A percentile compares a stretch with the other conserved stretches of the same genome.
Evolutionary conservation across 768 basidiomycete species (phyloP).

Genomic region (Amanita phalloides): DNA sequence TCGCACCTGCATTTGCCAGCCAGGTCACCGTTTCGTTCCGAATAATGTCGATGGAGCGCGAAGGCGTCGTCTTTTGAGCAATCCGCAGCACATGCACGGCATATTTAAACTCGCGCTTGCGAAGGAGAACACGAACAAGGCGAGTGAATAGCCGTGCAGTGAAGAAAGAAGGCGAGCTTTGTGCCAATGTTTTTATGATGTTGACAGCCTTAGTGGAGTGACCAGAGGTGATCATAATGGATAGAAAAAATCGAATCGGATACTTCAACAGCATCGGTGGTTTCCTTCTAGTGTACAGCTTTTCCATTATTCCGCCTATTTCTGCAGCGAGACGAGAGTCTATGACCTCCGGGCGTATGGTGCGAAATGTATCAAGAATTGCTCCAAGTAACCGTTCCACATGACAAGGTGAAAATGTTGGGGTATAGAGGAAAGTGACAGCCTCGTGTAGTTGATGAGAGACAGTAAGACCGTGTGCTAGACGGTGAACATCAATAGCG

Average conservation of each 20-base stretch:
- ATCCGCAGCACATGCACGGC: slow-evolving; percentile 22
- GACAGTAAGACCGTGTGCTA: slow-evolving; percentile 23
- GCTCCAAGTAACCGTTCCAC: slow-evolving; percentile 25
- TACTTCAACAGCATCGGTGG: slow-evolving; percentile 25
- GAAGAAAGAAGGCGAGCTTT: slow-evolving; percentile 27
- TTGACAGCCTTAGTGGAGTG: slow-evolving; percentile 24
- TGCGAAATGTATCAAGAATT: slow-evolving; percentile 26
- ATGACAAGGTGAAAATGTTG: slow-evolving; percentile 18
- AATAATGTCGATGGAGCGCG: slow-evolving; percentile 15
- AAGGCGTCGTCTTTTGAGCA: slow-evolving; percentile 11
- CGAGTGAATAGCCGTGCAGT: slow-evolving; percentile 24
- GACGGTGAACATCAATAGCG: slow-evolving; percentile 11
- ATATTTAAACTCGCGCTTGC: slow-evolving; percentile 24
- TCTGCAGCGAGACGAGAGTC: slow-evolving; percentile 18
- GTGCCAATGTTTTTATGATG: slow-evolving; percentile 29
- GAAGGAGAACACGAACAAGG: slow-evolving; percentile 29
- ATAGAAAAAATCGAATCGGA: slow-evolving; percentile 37
- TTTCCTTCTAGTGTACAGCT: slow-evolving; percentile 21
- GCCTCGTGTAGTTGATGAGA: slow-evolving; percentile 19
- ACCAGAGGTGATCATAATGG: slow-evolving; percentile 25
- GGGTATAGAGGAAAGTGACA: slow-evolving; percentile 22
- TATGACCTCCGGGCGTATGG: slow-evolving; percentile 19
- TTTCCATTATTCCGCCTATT: slow-evolving; percentile 23
- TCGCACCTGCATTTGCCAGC: slow-evolving; percentile 22
- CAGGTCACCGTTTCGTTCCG: slow-evolving; percentile 19